Evolutionary conservation across 1,139 yeast species (phyloP), one percentile per base, ranked within the genome.

Genomic region (Ogataea hybrid): DNA sequence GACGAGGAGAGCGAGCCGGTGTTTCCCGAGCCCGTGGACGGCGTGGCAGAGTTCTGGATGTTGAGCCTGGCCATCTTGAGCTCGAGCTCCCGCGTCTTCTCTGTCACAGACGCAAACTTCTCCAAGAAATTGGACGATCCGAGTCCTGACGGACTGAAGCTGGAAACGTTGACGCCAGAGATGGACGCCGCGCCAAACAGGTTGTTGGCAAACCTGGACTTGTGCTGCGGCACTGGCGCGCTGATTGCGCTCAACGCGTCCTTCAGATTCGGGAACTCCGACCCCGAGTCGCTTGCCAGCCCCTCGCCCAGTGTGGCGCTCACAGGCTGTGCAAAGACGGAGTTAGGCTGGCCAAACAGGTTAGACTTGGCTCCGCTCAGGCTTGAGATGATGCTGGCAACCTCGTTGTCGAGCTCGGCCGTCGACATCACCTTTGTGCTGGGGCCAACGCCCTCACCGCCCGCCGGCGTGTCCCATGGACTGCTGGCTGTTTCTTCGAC

Each of bases 41-140:
- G 31, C 15, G 37, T 30, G 21, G 32, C 32, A 32, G 58, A 53
- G 28, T 56, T 53, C 20, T 55, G 51, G 31, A 65, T 52, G 8
- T 68, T 58, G 20, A 66, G 40, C 8, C 65, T 59, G 11, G 64
- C 62, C 33, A 65, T 36, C 22, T 61, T 63, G 32, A 79, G 59
- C 56, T 85, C 94, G 30, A 84, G 75, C 49, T 84, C 90, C 52
- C 88, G 69, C 0, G 95, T 85, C 28, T 88, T 86, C 47, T 85
- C 94, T 10, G 87, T 88, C 15, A 85, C 82, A n/a, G 79, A 68
- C 6, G 86, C 70, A 58, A 85, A 84, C 61, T 84, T 81, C 50
- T 79, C 84, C 44, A 81, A 64, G 54, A 81, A 81, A 33, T 76
- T 67, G 5, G 65, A 52, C 14, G 49, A 35, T 1, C 54, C 51